These are phyloP conservation scores for Calonectria montana DNA, from an alignment of 2,329 filamentous ascomycete species.

Conservation along the genomic window DNA sequence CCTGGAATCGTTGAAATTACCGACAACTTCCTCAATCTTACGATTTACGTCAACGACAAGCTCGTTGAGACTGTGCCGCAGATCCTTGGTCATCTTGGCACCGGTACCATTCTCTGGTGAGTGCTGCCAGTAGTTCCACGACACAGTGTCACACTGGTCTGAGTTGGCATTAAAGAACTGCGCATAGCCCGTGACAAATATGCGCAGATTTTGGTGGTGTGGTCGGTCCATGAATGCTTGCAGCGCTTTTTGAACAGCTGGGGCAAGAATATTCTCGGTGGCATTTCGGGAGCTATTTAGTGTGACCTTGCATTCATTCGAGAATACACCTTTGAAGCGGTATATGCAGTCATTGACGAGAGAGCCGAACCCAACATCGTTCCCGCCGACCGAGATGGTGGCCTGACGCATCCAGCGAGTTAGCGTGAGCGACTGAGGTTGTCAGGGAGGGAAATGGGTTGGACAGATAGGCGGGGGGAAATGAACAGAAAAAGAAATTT, in stretches of 20 bases:
- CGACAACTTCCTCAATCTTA: background rate
- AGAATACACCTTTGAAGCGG: slow-evolving; percentile 6
- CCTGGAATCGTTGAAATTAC: background rate
- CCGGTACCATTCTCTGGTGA: slow-evolving; percentile 3
- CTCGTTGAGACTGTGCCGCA: background rate
- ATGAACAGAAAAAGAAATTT: background rate
- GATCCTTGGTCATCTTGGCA: slow-evolving; percentile 3
- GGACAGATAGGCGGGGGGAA: background rate
- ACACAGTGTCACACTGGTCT: background rate
- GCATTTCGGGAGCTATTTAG: background rate
- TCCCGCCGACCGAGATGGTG: background rate
- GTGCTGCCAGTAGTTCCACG: slow-evolving; percentile 17
- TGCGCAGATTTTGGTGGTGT: background rate
- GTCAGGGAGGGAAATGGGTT: background rate
- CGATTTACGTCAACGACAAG: background rate
- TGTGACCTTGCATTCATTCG: background rate
- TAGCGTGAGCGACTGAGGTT: background rate
- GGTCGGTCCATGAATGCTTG: background rate
- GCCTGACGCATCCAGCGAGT: background rate
- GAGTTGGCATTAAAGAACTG: background rate
- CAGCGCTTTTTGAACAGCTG: background rate
- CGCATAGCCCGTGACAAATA: background rate
- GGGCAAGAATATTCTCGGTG: background rate
- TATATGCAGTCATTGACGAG: slow-evolving; percentile 13
- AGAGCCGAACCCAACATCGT: background rate